These are phyloP conservation scores for Soucietia sequanensis DNA, from an alignment of 805 yeast species.

Conservation along the genomic window DNA sequence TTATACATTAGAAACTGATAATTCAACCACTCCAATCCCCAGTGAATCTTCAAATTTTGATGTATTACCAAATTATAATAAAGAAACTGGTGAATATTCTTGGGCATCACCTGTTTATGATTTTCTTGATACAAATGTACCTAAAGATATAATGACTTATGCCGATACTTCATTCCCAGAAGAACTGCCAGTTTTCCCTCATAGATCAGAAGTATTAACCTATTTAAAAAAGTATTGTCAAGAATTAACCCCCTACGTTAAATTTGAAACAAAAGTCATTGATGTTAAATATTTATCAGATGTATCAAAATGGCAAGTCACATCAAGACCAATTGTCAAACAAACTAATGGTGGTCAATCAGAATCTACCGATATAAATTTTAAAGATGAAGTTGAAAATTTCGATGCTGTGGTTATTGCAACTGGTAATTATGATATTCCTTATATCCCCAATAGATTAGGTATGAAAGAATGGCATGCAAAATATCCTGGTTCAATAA, in stretches of 20 bases:
- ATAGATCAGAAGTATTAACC: conserved; percentile 54
- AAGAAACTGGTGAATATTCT: conserved; percentile 13
- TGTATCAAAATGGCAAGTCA: conserved; percentile 44
- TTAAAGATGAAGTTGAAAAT: conserved; percentile 7
- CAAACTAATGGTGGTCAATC: conserved; percentile 29
- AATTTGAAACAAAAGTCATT: conserved; percentile 48
- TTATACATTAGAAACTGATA: conserved; percentile 38
- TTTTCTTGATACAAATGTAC: conserved; percentile 64
- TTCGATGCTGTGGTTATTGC: conserved; percentile 34
- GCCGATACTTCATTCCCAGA: conserved; percentile 6
- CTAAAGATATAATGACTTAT: conserved; percentile 61
- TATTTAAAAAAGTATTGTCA: conserved; percentile 55
- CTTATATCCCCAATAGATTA: conserved; percentile 24
- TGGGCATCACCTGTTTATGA: conserved; percentile 53
- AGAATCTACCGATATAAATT: conserved; percentile 3
- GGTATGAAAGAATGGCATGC: conserved; percentile 27
- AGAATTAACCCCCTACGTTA: conserved; percentile 39
- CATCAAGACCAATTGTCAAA: conserved; percentile 26
- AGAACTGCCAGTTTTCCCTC: conserved; percentile 51
- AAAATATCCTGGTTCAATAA: conserved; percentile 20
- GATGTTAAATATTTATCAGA: conserved; percentile 25
- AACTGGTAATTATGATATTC: conserved; percentile 30
- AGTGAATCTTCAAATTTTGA: conserved; percentile 19
- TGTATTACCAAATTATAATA: conserved; percentile 9
- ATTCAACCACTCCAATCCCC: conserved; percentile 20